Conservation (phyloP, 331 rosid species). For the Pyrus hybrid region DNA sequence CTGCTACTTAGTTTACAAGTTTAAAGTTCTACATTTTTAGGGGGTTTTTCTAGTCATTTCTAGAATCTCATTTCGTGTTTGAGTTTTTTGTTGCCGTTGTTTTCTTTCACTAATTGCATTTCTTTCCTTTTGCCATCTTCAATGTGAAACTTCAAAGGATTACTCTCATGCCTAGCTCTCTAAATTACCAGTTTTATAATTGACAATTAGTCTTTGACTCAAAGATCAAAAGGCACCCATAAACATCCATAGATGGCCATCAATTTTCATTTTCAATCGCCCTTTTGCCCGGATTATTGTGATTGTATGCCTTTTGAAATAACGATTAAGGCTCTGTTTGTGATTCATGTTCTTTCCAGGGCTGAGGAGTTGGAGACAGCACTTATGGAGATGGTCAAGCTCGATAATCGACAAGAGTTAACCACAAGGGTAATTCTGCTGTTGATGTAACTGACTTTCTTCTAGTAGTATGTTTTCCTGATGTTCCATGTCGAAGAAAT, state of each 20-base stretch:
- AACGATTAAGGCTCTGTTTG: slow-evolving; percentile 15
- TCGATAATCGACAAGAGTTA: slow-evolving; percentile 67
- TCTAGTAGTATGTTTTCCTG: background rate
- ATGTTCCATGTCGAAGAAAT: background rate
- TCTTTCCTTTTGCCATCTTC: slow-evolving; percentile 6
- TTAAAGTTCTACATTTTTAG: background rate
- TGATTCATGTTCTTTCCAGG: slow-evolving; percentile 37
- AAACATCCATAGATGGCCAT: background rate
- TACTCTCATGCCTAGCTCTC: background rate
- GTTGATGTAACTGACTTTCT: slow-evolving; percentile 20
- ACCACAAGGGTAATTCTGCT: slow-evolving; percentile 62
- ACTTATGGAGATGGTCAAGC: slow-evolving; percentile 74
- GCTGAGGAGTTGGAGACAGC: slow-evolving; percentile 95
- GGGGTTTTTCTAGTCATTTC: background rate
- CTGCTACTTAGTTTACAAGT: background rate
- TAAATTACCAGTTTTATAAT: slow-evolving; percentile 1
- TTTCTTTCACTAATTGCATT: background rate
- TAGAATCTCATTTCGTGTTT: background rate
- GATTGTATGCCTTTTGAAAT: background rate
- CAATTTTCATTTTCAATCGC: background rate
- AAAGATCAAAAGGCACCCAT: background rate
- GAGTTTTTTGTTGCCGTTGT: slow-evolving; percentile 1
- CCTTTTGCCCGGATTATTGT: background rate
- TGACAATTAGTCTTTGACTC: background rate
- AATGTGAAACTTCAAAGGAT: slow-evolving; percentile 3